These are phyloP conservation scores for Cercospora berteroae DNA, from an alignment of 2,329 filamentous ascomycete species.

Conservation along the genomic window DNA sequence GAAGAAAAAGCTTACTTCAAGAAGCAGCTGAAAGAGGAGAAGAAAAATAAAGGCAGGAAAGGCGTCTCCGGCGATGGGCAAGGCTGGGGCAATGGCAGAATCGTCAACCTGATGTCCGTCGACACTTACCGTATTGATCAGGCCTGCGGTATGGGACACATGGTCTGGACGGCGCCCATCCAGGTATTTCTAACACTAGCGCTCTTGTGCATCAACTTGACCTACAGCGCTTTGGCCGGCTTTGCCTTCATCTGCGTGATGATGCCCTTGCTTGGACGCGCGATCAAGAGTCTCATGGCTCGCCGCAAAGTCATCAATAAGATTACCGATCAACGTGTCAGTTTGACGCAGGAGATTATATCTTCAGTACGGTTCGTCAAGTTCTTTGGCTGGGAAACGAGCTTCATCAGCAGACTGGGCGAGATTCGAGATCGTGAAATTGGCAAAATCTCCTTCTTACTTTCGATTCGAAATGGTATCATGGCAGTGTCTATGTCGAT, in stretches of 20 bases:
- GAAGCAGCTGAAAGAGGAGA: constrained; percentile 42
- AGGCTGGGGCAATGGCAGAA: constrained; percentile 89
- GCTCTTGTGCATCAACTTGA: constrained; percentile 80
- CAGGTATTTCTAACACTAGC: constrained; percentile 74
- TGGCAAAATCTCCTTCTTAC: constrained; percentile 73
- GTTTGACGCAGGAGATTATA: constrained; percentile 86
- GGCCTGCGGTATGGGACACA: constrained; percentile 83
- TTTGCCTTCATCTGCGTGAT: constrained; percentile 78
- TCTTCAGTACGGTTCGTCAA: constrained; percentile 93
- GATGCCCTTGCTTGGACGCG: constrained; percentile 72
- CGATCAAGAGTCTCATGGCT: constrained; percentile 72
- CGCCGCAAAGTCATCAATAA: constrained; percentile 83
- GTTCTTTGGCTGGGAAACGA: constrained; percentile 91
- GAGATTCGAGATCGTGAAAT: constrained; percentile 76
- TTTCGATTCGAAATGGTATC: constrained; percentile 81
- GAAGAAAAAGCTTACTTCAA: constrained; percentile 54
- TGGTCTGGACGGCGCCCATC: constrained; percentile 84
- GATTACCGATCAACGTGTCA: constrained; percentile 87
- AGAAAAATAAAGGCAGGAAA: constrained; percentile 43
- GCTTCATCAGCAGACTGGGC: constrained; percentile 74
- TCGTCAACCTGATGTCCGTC: constrained; percentile 91
- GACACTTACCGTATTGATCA: constrained; percentile 92
- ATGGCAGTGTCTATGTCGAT: constrained; percentile 80
- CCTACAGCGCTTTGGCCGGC: constrained; percentile 84
- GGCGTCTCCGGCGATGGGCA: constrained; percentile 66